Percentiles rank a stretch among this genome's conserved stretches.
phyloP scores from a whole-genome alignment of 345 rosid genomes.

The Noccaea bulbosa region DNA sequence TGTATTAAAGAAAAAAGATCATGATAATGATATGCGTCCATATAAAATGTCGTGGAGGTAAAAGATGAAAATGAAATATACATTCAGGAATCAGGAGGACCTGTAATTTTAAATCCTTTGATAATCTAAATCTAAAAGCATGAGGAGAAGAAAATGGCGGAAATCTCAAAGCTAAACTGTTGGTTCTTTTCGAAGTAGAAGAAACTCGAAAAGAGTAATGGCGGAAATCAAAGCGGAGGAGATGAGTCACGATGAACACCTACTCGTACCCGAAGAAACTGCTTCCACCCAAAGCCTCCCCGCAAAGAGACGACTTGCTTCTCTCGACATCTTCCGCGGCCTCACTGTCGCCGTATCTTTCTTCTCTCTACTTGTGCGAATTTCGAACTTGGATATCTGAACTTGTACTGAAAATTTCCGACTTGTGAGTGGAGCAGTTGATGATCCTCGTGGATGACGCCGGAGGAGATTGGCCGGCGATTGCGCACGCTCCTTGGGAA shows the following conservation, averaged over 20 bases:
- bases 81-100: too few species aligned
- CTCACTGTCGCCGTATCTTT: conserved; percentile 76
- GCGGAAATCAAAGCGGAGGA: conserved; percentile 56
- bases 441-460: conserved; percentile 94
- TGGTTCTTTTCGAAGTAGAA: neutral
- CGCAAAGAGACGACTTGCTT: conserved; percentile 56
- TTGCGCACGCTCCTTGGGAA: conserved; percentile 87
- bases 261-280: conserved; percentile 43
- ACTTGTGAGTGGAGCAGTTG: conserved; percentile 48
- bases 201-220: conserved; percentile 41
- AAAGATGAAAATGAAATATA: too few species aligned
- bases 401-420: neutral
- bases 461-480: conserved; percentile 88
- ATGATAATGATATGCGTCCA: too few species aligned
- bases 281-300: conserved; percentile 37
- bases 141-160: too few species aligned
- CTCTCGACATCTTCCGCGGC: conserved; percentile 90
- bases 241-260: conserved; percentile 40
- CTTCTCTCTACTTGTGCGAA: conserved; percentile 4
- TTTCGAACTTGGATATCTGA: neutral
- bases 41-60: too few species aligned
- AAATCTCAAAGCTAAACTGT: too few species aligned
- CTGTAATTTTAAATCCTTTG: too few species aligned
- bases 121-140: too few species aligned
- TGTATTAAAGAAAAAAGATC: too few species aligned